Conservation (phyloP, 306 rosid genomes). For the Fagus crenata region DNA sequence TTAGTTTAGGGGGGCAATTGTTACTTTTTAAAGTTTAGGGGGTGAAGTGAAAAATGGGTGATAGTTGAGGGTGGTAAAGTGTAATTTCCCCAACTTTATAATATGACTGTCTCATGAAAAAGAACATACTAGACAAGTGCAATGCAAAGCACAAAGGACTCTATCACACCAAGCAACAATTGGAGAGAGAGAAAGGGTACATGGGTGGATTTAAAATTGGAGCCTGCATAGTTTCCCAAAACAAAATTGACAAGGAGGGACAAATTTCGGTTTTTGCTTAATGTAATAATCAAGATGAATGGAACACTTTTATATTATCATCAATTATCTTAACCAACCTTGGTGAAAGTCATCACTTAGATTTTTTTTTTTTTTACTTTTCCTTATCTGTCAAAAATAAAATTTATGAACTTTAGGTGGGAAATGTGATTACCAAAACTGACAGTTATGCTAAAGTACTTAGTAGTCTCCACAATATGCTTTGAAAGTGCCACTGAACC, state of each 20-base stretch:
- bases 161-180: neutral
- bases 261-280: neutral
- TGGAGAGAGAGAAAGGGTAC: neutral
- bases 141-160: neutral
- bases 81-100: too few species aligned
- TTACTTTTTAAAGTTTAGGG: too few species aligned
- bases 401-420: neutral
- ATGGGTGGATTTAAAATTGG: too few species aligned
- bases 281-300: slow-evolving; percentile 1
- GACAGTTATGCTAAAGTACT: slow-evolving; percentile 87
- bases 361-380: neutral
- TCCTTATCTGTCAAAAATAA: neutral
- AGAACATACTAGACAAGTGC: neutral
- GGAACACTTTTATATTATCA: neutral
- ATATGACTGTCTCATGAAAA: too few species aligned
- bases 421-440: slow-evolving; percentile 72
- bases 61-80: too few species aligned
- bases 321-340: neutral
- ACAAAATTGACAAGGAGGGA: neutral
- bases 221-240: too few species aligned
- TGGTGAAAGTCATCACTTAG: neutral
- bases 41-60: too few species aligned
- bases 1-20: too few species aligned
- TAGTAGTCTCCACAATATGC: slow-evolving; percentile 85
- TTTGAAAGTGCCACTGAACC: slow-evolving; percentile 79